Conservation (phyloP, 345 rosid genomes). For the Psidium guajava region DNA sequence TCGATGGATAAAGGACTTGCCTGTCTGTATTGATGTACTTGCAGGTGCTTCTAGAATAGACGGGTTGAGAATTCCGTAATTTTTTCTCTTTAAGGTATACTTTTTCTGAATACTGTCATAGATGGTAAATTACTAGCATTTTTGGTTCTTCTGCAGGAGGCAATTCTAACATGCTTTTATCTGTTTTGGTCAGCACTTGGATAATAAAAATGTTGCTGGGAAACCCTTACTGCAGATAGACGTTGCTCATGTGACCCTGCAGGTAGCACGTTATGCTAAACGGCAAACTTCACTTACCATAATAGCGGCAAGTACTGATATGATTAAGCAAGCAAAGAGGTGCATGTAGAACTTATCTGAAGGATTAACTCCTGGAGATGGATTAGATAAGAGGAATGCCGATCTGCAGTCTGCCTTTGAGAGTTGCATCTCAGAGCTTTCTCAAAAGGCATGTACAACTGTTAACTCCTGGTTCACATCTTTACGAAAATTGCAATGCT, state of each 20-base stretch:
- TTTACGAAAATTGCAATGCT: not conserved
- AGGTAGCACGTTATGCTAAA: slow-evolving; percentile 52
- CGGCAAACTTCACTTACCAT: slow-evolving; percentile 48
- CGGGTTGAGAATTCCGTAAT: too few relatives aligned
- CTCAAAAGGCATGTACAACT: slow-evolving; percentile 44
- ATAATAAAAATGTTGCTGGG: slow-evolving; percentile 63
- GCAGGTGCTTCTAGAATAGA: too few relatives aligned
- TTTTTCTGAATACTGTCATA: not conserved
- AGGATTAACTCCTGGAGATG: slow-evolving; percentile 26
- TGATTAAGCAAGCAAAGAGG: slow-evolving; percentile 65
- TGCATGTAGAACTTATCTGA: slow-evolving; percentile 66
- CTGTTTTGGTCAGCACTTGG: slow-evolving; percentile 82
- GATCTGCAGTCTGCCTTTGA: slow-evolving; percentile 68
- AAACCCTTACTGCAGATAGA: slow-evolving; percentile 46
- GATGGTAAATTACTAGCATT: not conserved
- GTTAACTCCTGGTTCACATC: not conserved
- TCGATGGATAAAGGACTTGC: too few relatives aligned
- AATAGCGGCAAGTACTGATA: slow-evolving; percentile 51
- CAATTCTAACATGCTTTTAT: slow-evolving; percentile 54
- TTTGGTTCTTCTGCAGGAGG: slow-evolving; percentile 37
- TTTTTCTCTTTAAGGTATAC: too few relatives aligned
- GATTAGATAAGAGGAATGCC: slow-evolving; percentile 17
- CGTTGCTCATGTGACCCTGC: slow-evolving; percentile 48
- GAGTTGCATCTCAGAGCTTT: slow-evolving; percentile 59
- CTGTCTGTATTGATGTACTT: too few relatives aligned